phyloP scores from a whole-genome alignment of 2,329 filamentous ascomycete genomes.

The Hymenoscyphus linearis region DNA sequence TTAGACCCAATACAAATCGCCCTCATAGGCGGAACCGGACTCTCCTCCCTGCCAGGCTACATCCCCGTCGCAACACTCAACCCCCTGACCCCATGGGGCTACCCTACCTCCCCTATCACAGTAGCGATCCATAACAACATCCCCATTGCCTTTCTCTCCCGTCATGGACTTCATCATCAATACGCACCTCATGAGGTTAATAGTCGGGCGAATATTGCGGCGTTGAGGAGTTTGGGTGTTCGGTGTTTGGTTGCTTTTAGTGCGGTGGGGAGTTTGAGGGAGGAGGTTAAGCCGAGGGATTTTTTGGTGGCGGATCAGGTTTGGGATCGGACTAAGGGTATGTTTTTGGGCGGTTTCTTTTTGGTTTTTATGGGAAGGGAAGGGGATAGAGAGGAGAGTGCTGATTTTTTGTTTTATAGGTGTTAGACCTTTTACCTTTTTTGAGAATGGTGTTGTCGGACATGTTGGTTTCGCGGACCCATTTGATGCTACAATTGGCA shows the following conservation, averaged over 20 bases:
- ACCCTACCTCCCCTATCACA: conserved; percentile 67
- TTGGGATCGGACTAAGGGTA: conserved; percentile 90
- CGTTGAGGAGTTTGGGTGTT: conserved; percentile 84
- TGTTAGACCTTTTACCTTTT: conserved; percentile 90
- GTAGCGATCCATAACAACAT: conserved; percentile 83
- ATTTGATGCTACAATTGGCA: conserved; percentile 74
- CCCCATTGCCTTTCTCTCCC: conserved; percentile 86
- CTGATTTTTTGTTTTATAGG: conserved; percentile 34
- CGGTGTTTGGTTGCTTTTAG: conserved; percentile 90
- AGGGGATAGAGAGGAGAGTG: not conserved
- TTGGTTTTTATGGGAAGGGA: not conserved
- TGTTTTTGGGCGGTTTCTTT: not conserved
- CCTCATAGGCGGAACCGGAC: conserved; percentile 89
- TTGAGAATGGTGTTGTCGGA: conserved; percentile 84
- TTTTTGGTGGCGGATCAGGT: conserved; percentile 95
- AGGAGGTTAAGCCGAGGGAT: conserved; percentile 91
- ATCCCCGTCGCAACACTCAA: conserved; percentile 74
- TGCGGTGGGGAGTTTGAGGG: conserved; percentile 86
- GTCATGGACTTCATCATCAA: conserved; percentile 85
- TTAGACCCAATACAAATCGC: conserved; percentile 72
- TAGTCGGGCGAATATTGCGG: conserved; percentile 92
- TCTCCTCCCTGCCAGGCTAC: conserved; percentile 82
- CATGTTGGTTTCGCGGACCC: conserved; percentile 96
- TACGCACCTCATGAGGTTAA: conserved; percentile 93
- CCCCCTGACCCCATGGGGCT: conserved; percentile 81